phyloP scores from a whole-genome alignment of 2,329 filamentous ascomycete genomes.

The Didymella keratinophila region DNA sequence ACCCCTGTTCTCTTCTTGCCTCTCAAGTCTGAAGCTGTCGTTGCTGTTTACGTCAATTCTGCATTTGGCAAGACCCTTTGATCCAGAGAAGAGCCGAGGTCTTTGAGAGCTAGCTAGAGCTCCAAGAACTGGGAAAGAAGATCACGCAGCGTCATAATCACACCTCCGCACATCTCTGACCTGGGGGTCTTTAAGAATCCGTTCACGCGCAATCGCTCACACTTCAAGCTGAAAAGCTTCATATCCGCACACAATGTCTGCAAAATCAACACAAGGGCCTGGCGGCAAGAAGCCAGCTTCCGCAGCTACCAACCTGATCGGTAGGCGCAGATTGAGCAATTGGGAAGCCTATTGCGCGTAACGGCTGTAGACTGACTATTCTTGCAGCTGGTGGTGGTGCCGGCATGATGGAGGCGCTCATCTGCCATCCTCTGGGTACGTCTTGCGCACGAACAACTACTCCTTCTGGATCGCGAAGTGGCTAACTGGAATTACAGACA shows the following conservation, averaged over 20 bases:
- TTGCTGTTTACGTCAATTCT: conserved; percentile 15
- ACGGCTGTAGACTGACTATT: conserved; percentile 24
- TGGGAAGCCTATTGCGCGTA: background rate
- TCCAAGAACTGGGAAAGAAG: conserved; percentile 23
- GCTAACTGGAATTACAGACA: conserved; percentile 67
- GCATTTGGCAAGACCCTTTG: conserved; percentile 28
- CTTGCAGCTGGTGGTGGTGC: conserved; percentile 88
- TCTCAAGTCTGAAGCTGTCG: conserved; percentile 6
- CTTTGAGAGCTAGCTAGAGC: conserved; percentile 28
- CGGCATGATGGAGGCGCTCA: conserved; percentile 99
- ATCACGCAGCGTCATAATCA: conserved; percentile 25
- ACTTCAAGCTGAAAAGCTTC: conserved; percentile 13
- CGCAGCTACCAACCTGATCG: conserved; percentile 88
- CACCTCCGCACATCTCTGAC: conserved; percentile 6
- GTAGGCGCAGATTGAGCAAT: conserved; percentile 59
- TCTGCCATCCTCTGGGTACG: conserved; percentile 89
- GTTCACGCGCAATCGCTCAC: conserved; percentile 1
- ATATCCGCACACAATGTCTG: conserved; percentile 59
- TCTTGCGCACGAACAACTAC: conserved; percentile 6
- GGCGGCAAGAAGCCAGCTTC: conserved; percentile 80
- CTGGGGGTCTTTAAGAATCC: background rate
- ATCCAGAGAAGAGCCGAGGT: conserved; percentile 28
- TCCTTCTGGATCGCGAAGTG: background rate
- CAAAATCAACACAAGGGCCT: conserved; percentile 64
- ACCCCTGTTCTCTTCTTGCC: conserved; percentile 14